Base-by-base conservation (phyloP, 805 yeast species). In the Wickerhamiella allomyrinae region DNA sequence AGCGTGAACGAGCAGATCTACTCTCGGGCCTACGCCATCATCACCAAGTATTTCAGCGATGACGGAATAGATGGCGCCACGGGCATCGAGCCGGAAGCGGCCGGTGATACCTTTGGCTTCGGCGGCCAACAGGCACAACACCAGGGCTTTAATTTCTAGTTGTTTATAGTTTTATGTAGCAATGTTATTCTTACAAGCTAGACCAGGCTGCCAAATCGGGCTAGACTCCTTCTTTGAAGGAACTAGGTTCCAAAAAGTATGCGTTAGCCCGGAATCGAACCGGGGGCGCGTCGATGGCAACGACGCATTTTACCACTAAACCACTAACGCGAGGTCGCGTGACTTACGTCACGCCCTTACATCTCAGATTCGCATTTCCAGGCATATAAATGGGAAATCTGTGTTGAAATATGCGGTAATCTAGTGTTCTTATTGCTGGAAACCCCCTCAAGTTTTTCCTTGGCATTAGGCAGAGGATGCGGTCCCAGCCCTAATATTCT, bases 1-100 rank as follows among this genome's bases (percentile, higher is more conserved):
- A 86, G 84, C 65, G 83, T 77, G 57, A 91, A 89, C 64, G 93
- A 89, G 59, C 83, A 79, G 58, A 83, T 91, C 57, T 91, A 91
- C 65, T 76, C 81, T 59, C 87, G 86, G 67, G 93, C 97, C 25
- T 91, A 74, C 67, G 69, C 69, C 51, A 84, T 91, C 57, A 86
- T 91, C 62, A 94, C 84, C 58, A 84, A 81, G 53, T 91, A 85
- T 66, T 91, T 91, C 66, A 71, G 79, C 41, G 93, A 79, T 42
- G 55, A 52, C 7, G 49, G 44, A 31, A 94, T 82, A 39, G 95
- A 82, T 37, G 77, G 66, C 39, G 70, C 64, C 34, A 57, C 74
- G 42, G 65, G 63, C 29, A 68, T 75, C 46, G 93, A 82, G 54
- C 84, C 79, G 33, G 81, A 78, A 33, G 69, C 83, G 64, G 82